Percentiles rank a stretch among this genome's conserved stretches.
These are phyloP conservation scores for Ceratobasidium sp. DNA, from an alignment of 1,284 basidiomycete genomes.

Conservation along the genomic window DNA sequence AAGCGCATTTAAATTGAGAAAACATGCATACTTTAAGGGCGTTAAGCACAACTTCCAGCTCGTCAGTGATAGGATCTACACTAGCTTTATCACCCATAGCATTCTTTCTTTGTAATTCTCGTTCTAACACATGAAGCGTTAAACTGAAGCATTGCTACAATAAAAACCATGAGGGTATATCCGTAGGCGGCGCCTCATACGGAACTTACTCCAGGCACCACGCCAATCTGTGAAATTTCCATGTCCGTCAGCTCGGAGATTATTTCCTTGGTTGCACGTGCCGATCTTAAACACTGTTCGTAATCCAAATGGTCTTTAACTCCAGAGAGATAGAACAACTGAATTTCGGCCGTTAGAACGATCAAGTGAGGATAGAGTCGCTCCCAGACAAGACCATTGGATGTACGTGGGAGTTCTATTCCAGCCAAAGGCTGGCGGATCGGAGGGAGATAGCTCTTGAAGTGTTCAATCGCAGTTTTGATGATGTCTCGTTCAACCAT, in stretches of 20 bases:
- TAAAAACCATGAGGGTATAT: background rate
- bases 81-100: background rate
- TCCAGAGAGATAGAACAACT: constrained; percentile 20
- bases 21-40: constrained; percentile 10
- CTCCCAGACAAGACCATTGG: constrained; percentile 14
- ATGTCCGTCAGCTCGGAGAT: background rate
- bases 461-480: constrained; percentile 4
- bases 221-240: constrained; percentile 17
- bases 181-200: background rate
- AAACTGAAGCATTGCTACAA: constrained; percentile 23
- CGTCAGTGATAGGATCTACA: background rate
- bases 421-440: background rate
- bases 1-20: background rate
- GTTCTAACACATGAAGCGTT: background rate
- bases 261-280: background rate
- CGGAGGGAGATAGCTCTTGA: constrained; percentile 4
- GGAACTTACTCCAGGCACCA: constrained; percentile 12
- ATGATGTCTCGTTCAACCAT: constrained; percentile 5
- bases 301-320: background rate
- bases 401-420: background rate
- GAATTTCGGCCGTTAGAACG: constrained; percentile 10
- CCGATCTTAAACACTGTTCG: background rate
- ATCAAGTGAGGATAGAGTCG: constrained; percentile 24
- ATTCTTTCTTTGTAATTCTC: background rate
- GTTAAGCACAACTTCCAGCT: background rate